These are phyloP conservation scores for Wickerhamomyces xylosicus DNA, from an alignment of 805 yeast species.

Conservation along the genomic window DNA sequence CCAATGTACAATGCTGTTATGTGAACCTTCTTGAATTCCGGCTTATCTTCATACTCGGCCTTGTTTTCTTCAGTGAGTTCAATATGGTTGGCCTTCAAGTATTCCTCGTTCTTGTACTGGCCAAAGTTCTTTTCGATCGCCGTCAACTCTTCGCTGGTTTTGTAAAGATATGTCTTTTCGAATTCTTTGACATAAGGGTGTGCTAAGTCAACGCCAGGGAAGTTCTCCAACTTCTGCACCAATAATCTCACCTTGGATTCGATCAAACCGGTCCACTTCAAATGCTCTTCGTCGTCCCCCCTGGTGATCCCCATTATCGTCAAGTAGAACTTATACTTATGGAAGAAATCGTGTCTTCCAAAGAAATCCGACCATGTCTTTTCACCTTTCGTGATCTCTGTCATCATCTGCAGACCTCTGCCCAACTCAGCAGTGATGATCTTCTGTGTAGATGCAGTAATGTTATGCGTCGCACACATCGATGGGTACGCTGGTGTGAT, in stretches of 20 bases:
- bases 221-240: slow-evolving; percentile 73
- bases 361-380: slow-evolving; percentile 70
- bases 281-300: slow-evolving; percentile 69
- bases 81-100: slow-evolving; percentile 21
- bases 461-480: slow-evolving; percentile 98
- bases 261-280: slow-evolving; percentile 87
- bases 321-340: slow-evolving; percentile 75
- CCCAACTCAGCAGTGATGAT: slow-evolving; percentile 70
- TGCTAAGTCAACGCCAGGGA: slow-evolving; percentile 68
- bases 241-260: slow-evolving; percentile 78
- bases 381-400: slow-evolving; percentile 52
- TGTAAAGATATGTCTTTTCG: slow-evolving; percentile 39
- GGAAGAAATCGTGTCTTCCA: slow-evolving; percentile 72
- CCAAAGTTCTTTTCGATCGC: slow-evolving; percentile 56
- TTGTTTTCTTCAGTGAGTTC: slow-evolving; percentile 27
- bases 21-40: slow-evolving; percentile 32
- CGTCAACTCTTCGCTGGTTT: slow-evolving; percentile 43
- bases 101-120: slow-evolving; percentile 41
- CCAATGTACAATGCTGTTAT: slow-evolving; percentile 79
- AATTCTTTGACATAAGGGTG: slow-evolving; percentile 85
- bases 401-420: slow-evolving; percentile 66
- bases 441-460: slow-evolving; percentile 78
- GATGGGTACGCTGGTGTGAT: slow-evolving; percentile 98
- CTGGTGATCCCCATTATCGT: slow-evolving; percentile 72
- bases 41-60: slow-evolving; percentile 21